Conservation (phyloP, 2,329 filamentous ascomycete genomes). For the Talaromyces amestolkiae region DNA sequence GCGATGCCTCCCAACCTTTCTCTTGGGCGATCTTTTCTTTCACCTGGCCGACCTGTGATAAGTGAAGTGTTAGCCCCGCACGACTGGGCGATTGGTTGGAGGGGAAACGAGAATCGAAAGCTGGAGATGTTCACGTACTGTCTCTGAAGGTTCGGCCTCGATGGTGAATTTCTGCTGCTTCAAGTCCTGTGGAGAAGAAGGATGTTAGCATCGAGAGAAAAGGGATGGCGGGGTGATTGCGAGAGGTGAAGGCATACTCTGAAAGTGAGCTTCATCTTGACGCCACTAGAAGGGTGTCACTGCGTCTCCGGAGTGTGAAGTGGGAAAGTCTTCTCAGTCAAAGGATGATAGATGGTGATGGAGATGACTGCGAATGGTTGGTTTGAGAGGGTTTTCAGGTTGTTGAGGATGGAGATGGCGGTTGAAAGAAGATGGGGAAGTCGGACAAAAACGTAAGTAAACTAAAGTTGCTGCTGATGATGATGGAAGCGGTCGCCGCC, state of each 20-base stretch:
- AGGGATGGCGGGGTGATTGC: not conserved
- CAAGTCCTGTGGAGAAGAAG: conserved; percentile 66
- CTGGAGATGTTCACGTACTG: conserved; percentile 58
- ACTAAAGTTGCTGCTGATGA: conserved; percentile 1
- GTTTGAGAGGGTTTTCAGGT: not conserved
- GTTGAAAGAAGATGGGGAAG: not conserved
- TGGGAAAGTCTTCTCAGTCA: not conserved
- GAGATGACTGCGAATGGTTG: not conserved
- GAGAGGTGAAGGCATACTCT: conserved; percentile 51
- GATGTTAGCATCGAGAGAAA: conserved; percentile 23
- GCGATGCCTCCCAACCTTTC: conserved; percentile 89
- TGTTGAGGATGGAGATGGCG: conserved; percentile 13
- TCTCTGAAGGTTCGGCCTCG: conserved; percentile 88
- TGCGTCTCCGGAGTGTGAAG: conserved; percentile 7
- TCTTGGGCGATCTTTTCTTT: conserved; percentile 90
- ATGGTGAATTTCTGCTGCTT: conserved; percentile 98
- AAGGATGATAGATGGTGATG: not conserved
- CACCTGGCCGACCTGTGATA: conserved; percentile 72
- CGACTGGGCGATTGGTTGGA: conserved; percentile 19
- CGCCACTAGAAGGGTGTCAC: conserved; percentile 29
- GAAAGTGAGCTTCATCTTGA: conserved; percentile 69
- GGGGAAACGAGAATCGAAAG: conserved; percentile 14
- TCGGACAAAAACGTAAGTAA: conserved; percentile 4
- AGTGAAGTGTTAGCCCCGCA: conserved; percentile 37
- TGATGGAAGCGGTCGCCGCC: conserved; percentile 12